Percentiles rank a stretch among this genome's conserved stretches.
These are phyloP conservation scores for Solanum hybrid DNA, from an alignment of 305 asterid genomes.

Conservation along the genomic window DNA sequence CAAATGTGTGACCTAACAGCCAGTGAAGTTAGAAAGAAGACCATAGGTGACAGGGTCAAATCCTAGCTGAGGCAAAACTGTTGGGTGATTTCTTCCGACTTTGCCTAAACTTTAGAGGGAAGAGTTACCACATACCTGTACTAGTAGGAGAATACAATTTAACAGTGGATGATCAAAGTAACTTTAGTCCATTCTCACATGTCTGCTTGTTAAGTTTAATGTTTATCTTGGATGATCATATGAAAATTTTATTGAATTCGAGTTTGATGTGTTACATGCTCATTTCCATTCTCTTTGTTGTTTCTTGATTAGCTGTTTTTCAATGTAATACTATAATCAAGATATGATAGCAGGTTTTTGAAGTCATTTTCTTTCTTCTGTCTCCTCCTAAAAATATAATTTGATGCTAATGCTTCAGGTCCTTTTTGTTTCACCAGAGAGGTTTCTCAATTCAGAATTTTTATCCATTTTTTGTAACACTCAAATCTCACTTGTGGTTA, in stretches of 20 bases:
- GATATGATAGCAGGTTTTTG: not conserved
- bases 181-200: not conserved
- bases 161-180: not conserved
- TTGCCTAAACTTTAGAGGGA: not conserved
- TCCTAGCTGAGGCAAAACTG: not conserved
- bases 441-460: constrained; percentile 75
- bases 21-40: not conserved
- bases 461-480: constrained; percentile 48
- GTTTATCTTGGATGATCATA: not conserved
- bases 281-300: not conserved
- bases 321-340: not conserved
- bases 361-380: constrained; percentile 1
- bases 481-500: constrained; percentile 69
- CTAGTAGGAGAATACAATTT: not conserved
- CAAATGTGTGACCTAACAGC: not conserved
- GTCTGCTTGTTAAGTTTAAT: not conserved
- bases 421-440: constrained; percentile 93
- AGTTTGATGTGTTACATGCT: not conserved
- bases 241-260: not conserved
- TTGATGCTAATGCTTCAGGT: constrained; percentile 48
- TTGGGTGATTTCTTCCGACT: not conserved
- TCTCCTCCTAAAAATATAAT: not conserved
- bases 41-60: not conserved
- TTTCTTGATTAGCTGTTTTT: not conserved
- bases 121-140: not conserved